These are phyloP conservation scores for Blastobotrys proliferans DNA, from an alignment of 1,139 yeast genomes.

Conservation along the genomic window DNA sequence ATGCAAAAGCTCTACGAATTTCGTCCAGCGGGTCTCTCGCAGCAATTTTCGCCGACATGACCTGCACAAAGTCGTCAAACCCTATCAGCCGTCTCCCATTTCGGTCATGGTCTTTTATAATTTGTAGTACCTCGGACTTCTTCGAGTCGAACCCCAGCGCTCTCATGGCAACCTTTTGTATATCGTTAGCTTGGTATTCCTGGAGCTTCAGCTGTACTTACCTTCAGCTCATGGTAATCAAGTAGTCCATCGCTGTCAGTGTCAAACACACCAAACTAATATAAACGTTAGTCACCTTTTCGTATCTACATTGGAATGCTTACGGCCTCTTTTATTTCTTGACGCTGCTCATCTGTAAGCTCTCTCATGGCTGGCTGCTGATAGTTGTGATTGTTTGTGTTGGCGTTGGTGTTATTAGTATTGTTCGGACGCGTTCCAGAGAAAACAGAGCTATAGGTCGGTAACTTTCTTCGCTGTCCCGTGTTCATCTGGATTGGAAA, in stretches of 20 bases:
- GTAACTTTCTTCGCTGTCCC: conserved; percentile 8
- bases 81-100: conserved; percentile 69
- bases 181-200: conserved; percentile 16
- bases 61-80: conserved; percentile 75
- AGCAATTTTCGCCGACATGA: conserved; percentile 70
- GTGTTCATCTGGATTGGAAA: conserved; percentile 10
- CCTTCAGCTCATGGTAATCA: conserved; percentile 79
- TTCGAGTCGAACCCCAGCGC: conserved; percentile 89
- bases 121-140: conserved; percentile 74
- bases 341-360: conserved; percentile 82
- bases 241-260: conserved; percentile 86
- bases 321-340: conserved; percentile 85
- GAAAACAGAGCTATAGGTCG: conserved; percentile 7
- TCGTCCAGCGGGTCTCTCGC: conserved; percentile 93
- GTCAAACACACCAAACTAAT: conserved; percentile 73
- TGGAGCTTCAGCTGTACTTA: neutral
- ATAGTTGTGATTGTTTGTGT: neutral
- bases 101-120: conserved; percentile 77
- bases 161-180: conserved; percentile 88
- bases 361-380: conserved; percentile 39
- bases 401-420: neutral
- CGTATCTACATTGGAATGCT: conserved; percentile 22
- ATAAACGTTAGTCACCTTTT: neutral
- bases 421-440: neutral
- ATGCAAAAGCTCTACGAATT: conserved; percentile 79